Evolutionary conservation across 1,284 basidiomycete species (phyloP), one percentile per base, ranked within the genome.

Genomic region (Irpex sp.): DNA sequence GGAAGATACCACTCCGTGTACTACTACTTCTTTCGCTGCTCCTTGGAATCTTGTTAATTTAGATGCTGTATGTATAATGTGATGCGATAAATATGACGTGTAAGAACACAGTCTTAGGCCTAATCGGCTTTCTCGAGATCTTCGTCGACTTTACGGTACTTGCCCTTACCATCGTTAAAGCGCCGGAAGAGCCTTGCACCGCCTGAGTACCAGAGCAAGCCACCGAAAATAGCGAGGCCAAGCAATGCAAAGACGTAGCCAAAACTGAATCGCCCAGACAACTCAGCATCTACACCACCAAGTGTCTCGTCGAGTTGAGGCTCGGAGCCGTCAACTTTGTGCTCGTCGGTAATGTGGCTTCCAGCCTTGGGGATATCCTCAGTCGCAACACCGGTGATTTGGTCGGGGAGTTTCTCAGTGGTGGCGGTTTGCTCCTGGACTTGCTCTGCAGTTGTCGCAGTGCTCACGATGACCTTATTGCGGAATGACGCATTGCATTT

Each of bases 401-500:
- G 67, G 55, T 67, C 69, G 2, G 65, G 56, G 4, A 67, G 21
- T 6, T 46, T 37, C 11, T 58, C 21, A 35, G 13, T 35, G 33
- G 43, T 51, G 8, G 11, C 35, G 35, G 8, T 43, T 43, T 57
- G 46, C 19, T 33, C 54, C n/a, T 46, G 11, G 17, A 17, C 31
- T 53, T 15, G 36, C 15, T 49, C 33, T n/a, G 35, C 50, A 6
- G 33, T 59, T 51, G 17, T 19, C 5, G 46, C 5, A 19, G 31
- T 58, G n/a, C 21, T 54, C 31, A 51, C 53, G 13, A n/a, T 17
- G 47, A 35, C 36, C 35, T 36, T 17, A 37, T 54, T 19, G 19
- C 33, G 36, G 68, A 69, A 43, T 15, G 59, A 70, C 74, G 74
- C 69, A 68, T 75, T 75, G 72, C 71, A 70, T 72, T 81, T 85